phyloP scores from a whole-genome alignment of 805 yeast genomes.

The Ogataea chonburiensis region DNA sequence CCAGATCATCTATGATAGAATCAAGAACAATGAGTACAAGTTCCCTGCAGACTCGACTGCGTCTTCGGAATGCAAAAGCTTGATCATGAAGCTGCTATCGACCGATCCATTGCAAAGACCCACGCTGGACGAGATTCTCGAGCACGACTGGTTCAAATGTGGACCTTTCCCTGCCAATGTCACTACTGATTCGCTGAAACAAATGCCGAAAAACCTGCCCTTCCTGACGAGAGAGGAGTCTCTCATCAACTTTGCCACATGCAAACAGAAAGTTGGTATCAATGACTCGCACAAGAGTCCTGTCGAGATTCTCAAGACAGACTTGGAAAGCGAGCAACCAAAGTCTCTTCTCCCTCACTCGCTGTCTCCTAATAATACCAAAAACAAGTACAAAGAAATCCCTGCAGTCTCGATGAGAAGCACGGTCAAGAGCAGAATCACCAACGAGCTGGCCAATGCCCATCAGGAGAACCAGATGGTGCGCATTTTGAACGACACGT shows the following conservation, averaged over 20 bases:
- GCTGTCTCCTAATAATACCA: slow-evolving; percentile 89
- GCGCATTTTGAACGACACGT: slow-evolving; percentile 26
- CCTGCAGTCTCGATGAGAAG: slow-evolving; percentile 26
- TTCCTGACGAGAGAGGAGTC: slow-evolving; percentile 61
- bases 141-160: slow-evolving; percentile 76
- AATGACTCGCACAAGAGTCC: slow-evolving; percentile 52
- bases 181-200: slow-evolving; percentile 58
- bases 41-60: slow-evolving; percentile 66
- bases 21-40: slow-evolving; percentile 72
- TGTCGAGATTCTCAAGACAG: slow-evolving; percentile 66
- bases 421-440: slow-evolving; percentile 28
- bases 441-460: slow-evolving; percentile 30
- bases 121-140: slow-evolving; percentile 70
- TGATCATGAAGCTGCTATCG: slow-evolving; percentile 71
- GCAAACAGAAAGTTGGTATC: slow-evolving; percentile 62
- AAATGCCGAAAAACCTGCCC: slow-evolving; percentile 57
- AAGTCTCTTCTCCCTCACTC: slow-evolving; percentile 78
- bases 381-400: slow-evolving; percentile 78
- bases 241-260: slow-evolving; percentile 60
- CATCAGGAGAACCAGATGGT: slow-evolving; percentile 31
- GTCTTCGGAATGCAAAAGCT: slow-evolving; percentile 66
- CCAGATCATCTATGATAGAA: slow-evolving; percentile 86
- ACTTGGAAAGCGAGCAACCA: slow-evolving; percentile 66
- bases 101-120: slow-evolving; percentile 84
- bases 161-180: slow-evolving; percentile 79